Evolutionary conservation across 2,329 filamentous ascomycete genomes (phyloP).

Genomic region (Fusarium sp.): DNA sequence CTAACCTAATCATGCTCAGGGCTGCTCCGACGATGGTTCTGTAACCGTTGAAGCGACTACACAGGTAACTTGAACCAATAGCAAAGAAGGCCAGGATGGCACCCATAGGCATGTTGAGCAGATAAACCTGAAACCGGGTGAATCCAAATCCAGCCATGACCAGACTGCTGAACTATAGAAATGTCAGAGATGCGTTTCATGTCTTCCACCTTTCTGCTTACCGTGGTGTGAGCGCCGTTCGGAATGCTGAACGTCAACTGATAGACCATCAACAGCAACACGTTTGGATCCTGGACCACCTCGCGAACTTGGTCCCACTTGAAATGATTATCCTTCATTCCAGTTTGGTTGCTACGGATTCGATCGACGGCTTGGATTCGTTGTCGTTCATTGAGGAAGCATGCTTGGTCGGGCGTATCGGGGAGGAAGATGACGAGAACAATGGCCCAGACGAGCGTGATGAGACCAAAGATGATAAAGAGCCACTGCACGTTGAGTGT

Average conservation of each 20-base stretch:
- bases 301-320: slow-evolving; percentile 39
- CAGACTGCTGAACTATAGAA: slow-evolving; percentile 33
- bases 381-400: slow-evolving; percentile 28
- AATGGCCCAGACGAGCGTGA: slow-evolving; percentile 30
- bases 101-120: slow-evolving; percentile 39
- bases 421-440: slow-evolving; percentile 29
- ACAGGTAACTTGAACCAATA: slow-evolving; percentile 27
- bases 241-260: slow-evolving; percentile 34
- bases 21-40: slow-evolving; percentile 30
- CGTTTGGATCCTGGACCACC: slow-evolving; percentile 31
- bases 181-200: not conserved
- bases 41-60: slow-evolving; percentile 31
- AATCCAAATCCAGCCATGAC: slow-evolving; percentile 40
- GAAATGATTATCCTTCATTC: slow-evolving; percentile 32
- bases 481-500: slow-evolving; percentile 19
- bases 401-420: slow-evolving; percentile 26
- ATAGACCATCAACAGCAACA: slow-evolving; percentile 35
- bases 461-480: slow-evolving; percentile 37
- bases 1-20: slow-evolving; percentile 33
- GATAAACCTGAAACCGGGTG: slow-evolving; percentile 30
- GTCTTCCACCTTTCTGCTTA: fast-evolving
- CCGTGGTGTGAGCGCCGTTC: slow-evolving; percentile 35
- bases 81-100: slow-evolving; percentile 31
- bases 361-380: slow-evolving; percentile 25
- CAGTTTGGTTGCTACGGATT: slow-evolving; percentile 33